Evolutionary conservation across 306 rosid genomes (phyloP).

Genomic region (Vigna angularis): DNA sequence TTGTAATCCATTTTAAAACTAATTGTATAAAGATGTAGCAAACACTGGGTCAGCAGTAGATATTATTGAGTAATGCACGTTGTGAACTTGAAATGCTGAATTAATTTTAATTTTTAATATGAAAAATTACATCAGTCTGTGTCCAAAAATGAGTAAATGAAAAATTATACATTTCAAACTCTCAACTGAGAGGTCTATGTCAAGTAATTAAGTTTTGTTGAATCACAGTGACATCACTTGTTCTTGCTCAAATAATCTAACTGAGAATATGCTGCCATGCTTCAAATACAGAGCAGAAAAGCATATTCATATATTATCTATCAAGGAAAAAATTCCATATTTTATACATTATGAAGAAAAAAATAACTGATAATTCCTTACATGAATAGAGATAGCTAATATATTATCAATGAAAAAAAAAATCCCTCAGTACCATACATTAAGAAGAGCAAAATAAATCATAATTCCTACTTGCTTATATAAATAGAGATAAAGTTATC

Average conservation of each 20-base stretch:
- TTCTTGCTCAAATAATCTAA: constrained; percentile 20
- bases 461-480: constrained; percentile 34
- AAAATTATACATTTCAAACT: constrained; percentile 10
- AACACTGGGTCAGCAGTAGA: not conserved
- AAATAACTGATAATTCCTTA: constrained; percentile 14
- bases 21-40: not conserved
- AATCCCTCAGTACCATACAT: not conserved
- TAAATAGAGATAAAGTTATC: constrained; percentile 23
- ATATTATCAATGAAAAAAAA: not conserved
- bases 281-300: constrained; percentile 25
- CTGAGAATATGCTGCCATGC: not conserved
- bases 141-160: constrained; percentile 9
- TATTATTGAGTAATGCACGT: not conserved
- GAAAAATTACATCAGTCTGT: constrained; percentile 12
- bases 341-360: constrained; percentile 11
- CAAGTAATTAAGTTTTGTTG: not conserved
- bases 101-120: not conserved
- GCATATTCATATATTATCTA: not conserved
- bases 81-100: not conserved
- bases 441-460: constrained; percentile 15
- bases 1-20: not conserved
- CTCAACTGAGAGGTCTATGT: constrained; percentile 5
- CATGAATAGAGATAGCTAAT: not conserved
- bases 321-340: not conserved
- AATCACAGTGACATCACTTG: not conserved